phyloP scores from a whole-genome alignment of 495 filamentous ascomycete genomes.

The Choiromyces venosus region DNA sequence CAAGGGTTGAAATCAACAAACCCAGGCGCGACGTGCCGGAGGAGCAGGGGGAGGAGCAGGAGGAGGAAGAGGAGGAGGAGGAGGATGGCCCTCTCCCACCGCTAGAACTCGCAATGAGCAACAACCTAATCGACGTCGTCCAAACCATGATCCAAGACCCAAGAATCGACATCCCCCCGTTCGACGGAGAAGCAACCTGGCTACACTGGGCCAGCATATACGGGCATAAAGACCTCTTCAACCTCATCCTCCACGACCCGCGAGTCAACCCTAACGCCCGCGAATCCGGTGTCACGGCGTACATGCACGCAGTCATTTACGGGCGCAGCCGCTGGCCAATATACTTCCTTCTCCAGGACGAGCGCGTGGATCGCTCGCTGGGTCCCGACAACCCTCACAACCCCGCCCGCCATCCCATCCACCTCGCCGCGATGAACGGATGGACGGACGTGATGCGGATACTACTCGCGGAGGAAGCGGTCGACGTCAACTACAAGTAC shows the following conservation, averaged over 20 bases:
- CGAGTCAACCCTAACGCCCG: neutral
- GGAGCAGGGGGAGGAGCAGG: too few relatives aligned
- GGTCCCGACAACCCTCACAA: too few relatives aligned
- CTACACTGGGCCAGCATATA: neutral
- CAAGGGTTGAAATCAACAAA: neutral
- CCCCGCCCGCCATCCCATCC: neutral
- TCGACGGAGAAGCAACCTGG: neutral
- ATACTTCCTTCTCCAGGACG: neutral
- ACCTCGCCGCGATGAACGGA: neutral
- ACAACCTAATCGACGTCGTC: neutral
- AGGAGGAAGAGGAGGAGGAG: too few relatives aligned
- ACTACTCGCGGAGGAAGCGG: neutral
- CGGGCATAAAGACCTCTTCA: neutral
- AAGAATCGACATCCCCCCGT: neutral
- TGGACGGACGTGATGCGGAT: neutral
- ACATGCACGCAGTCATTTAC: neutral
- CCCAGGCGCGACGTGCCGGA: too few relatives aligned
- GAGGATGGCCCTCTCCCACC: neutral
- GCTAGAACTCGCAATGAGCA: neutral
- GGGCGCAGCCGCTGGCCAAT: neutral
- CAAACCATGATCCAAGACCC: neutral
- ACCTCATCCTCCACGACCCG: neutral
- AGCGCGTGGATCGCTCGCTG: neutral
- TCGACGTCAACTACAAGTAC: neutral
- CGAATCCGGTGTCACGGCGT: neutral